These are phyloP conservation scores for Grigorovia humatica DNA, from an alignment of 805 yeast species.

Conservation along the genomic window DNA sequence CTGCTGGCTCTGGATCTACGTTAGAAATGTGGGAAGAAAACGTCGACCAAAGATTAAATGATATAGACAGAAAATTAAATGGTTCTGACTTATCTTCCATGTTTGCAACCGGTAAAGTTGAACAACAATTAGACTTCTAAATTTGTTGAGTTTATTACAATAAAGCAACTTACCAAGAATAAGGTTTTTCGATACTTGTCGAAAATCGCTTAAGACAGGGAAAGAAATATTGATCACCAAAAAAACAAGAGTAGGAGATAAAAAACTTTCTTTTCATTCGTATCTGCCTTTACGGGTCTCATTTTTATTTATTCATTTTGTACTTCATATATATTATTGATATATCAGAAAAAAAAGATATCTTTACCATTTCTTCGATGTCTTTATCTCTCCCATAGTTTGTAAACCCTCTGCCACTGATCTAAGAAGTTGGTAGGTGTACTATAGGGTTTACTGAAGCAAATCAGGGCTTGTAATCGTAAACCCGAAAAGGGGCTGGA, in stretches of 20 bases:
- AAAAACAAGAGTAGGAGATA: background rate
- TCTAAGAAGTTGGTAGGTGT: no score
- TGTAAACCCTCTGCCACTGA: no score
- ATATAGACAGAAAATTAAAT: conserved; percentile 24
- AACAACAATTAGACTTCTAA: conserved; percentile 9
- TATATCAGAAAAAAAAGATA: background rate
- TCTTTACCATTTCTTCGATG: background rate
- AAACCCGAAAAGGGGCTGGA: no score
- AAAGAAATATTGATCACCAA: no score
- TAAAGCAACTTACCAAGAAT: no score
- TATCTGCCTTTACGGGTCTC: background rate
- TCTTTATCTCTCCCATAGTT: no score
- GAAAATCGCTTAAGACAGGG: no score
- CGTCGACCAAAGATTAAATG: conserved; percentile 28
- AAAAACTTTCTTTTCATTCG: background rate
- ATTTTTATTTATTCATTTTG: background rate
- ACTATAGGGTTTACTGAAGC: no score
- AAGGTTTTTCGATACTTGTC: no score
- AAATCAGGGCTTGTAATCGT: no score
- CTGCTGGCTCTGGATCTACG: conserved; percentile 28
- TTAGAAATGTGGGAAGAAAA: conserved; percentile 33
- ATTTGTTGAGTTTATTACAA: no score
- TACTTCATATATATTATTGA: background rate
- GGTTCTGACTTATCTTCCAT: conserved; percentile 13
- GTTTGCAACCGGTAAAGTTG: conserved; percentile 8